Conservation (phyloP, 805 yeast genomes). For the Metschnikowia dekortorum region DNA sequence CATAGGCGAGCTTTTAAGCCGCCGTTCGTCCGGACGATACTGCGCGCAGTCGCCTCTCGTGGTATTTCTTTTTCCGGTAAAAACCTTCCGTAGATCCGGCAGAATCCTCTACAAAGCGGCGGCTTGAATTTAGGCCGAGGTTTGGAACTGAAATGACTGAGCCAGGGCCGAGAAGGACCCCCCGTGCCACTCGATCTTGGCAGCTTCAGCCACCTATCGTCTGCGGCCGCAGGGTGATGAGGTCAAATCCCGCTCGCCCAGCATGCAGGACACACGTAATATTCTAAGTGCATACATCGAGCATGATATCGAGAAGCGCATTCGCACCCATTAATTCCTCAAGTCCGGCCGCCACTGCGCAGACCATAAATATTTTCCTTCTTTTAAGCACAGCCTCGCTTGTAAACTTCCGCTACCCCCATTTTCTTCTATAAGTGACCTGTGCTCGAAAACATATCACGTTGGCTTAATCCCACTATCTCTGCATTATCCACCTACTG, state of each 20-base stretch:
- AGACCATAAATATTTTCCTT: neutral
- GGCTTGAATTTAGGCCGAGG: neutral
- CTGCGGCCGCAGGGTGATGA: neutral
- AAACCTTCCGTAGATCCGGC: neutral
- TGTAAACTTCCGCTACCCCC: neutral
- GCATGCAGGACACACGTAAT: conserved; percentile 2
- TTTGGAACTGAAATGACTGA: too few relatives aligned
- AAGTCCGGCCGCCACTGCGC: conserved; percentile 2
- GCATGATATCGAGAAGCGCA: neutral
- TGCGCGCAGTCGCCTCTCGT: neutral
- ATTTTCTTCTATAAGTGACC: neutral
- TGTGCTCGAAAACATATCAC: neutral
- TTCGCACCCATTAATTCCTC: conserved; percentile 4
- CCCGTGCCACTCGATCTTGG: neutral
- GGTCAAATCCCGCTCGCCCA: neutral
- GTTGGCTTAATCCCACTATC: neutral
- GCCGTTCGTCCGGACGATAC: neutral
- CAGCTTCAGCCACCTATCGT: neutral
- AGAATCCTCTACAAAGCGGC: neutral
- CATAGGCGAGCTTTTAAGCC: neutral
- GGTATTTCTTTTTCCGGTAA: neutral
- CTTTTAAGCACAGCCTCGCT: neutral
- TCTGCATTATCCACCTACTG: neutral
- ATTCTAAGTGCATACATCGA: conserved; percentile 3
- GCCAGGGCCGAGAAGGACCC: neutral